phyloP scores from a whole-genome alignment of 129 eudicot species.

The Smallanthus sonchifolius region DNA sequence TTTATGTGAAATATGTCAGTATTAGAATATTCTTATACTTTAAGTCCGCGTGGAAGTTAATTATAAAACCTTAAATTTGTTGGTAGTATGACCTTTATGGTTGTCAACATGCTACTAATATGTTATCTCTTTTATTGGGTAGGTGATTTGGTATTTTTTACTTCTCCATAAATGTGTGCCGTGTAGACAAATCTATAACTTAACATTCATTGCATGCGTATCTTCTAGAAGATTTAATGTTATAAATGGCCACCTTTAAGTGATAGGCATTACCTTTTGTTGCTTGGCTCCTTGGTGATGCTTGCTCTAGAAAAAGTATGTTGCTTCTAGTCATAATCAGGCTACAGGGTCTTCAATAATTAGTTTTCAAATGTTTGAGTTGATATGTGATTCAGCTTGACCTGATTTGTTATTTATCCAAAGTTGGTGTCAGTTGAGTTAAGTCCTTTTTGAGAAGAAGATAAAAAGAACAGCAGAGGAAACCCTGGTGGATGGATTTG shows the following conservation, averaged over 20 bases:
- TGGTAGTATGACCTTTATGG: not conserved
- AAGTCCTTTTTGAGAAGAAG: no score
- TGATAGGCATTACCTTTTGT: not conserved
- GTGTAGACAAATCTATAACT: not conserved
- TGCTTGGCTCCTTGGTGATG: not conserved
- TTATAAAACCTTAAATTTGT: not conserved
- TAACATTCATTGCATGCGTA: not conserved
- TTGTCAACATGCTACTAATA: not conserved
- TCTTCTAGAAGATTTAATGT: not conserved
- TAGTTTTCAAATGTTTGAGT: no score
- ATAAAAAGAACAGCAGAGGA: no score
- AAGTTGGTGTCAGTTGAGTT: no score
- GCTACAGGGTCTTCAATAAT: not conserved
- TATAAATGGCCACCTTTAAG: not conserved
- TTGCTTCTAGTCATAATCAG: not conserved
- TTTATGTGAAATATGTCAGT: not conserved
- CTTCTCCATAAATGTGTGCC: not conserved
- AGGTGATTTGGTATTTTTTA: not conserved
- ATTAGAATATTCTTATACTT: slow-evolving; percentile 3
- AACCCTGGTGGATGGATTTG: no score
- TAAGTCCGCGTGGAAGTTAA: not conserved
- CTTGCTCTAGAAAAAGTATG: not conserved
- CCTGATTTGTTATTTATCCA: no score
- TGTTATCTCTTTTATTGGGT: not conserved
- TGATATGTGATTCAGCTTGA: no score